Conservation (phyloP, 352 stramenopile species). For the Phytophthora ramorum region DNA sequence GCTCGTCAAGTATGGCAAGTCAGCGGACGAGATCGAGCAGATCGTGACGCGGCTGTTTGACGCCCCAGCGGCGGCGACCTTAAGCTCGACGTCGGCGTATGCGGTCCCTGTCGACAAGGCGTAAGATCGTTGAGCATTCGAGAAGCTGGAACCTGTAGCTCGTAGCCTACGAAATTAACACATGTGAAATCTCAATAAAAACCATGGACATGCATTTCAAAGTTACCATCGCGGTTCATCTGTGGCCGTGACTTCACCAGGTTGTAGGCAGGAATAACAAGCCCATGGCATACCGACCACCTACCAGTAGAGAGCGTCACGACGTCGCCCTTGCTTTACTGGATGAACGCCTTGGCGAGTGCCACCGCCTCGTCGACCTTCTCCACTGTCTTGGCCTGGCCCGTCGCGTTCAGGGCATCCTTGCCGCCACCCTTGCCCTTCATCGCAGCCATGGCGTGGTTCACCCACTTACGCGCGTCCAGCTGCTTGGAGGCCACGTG, state of each 20-base stretch:
- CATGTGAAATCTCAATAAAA: not conserved
- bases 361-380: conserved; percentile 71
- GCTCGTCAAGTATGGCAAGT: conserved; percentile 8
- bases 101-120: not conserved
- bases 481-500: conserved; percentile 71
- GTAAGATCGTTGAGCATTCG: not conserved
- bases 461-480: conserved; percentile 95
- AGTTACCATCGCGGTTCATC: conserved; percentile 4
- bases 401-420: conserved; percentile 75
- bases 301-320: conserved; percentile 24
- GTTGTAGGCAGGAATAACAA: conserved; percentile 11
- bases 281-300: conserved; percentile 6
- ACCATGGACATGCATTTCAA: conserved; percentile 10
- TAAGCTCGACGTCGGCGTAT: not conserved
- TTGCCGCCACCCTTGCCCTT: conserved; percentile 97
- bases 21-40: conserved; percentile 4
- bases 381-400: conserved; percentile 82
- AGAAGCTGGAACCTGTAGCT: not conserved
- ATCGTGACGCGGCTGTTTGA: conserved; percentile 13
- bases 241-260: not conserved
- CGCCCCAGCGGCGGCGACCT: not conserved
- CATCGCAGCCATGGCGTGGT: conserved; percentile 89
- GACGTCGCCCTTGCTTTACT: conserved; percentile 43
- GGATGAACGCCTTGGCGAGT: conserved; percentile 70
- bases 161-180: not conserved